These are phyloP conservation scores for Tylopilus intermedius DNA, from an alignment of 768 basidiomycete species.

Conservation along the genomic window DNA sequence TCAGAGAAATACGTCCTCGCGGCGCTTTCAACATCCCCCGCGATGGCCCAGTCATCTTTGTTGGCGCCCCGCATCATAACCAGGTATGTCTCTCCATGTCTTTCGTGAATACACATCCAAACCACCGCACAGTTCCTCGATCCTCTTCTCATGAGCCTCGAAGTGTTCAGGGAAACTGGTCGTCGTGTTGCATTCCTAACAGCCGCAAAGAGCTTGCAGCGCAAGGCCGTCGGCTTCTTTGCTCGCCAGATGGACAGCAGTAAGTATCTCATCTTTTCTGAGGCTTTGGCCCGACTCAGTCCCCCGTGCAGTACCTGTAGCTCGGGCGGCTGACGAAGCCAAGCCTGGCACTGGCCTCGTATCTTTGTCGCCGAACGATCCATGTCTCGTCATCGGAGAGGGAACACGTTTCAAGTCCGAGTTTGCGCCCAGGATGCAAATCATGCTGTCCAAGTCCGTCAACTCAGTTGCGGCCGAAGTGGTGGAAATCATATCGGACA, in stretches of 20 bases:
- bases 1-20: constrained; percentile 89
- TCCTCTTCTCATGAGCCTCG: constrained; percentile 75
- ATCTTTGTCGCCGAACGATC: constrained; percentile 66
- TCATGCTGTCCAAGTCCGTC: constrained; percentile 78
- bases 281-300: constrained; percentile 6
- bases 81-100: constrained; percentile 47
- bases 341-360: constrained; percentile 71
- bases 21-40: constrained; percentile 92
- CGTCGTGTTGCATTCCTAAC: constrained; percentile 82
- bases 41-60: constrained; percentile 88
- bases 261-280: constrained; percentile 34
- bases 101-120: constrained; percentile 9
- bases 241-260: constrained; percentile 83
- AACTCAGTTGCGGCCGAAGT: constrained; percentile 80
- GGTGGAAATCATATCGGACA: constrained; percentile 84
- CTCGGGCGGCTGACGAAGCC: constrained; percentile 84
- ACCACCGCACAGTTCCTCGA: constrained; percentile 73
- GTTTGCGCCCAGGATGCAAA: constrained; percentile 74
- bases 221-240: constrained; percentile 75
- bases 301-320: constrained; percentile 71
- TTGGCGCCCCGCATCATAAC: constrained; percentile 89
- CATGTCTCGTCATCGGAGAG: constrained; percentile 77
- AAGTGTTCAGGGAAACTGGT: constrained; percentile 79
- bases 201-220: constrained; percentile 84
- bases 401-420: constrained; percentile 74